Evolutionary conservation across 768 basidiomycete genomes (phyloP).

Genomic region (Postia placenta): DNA sequence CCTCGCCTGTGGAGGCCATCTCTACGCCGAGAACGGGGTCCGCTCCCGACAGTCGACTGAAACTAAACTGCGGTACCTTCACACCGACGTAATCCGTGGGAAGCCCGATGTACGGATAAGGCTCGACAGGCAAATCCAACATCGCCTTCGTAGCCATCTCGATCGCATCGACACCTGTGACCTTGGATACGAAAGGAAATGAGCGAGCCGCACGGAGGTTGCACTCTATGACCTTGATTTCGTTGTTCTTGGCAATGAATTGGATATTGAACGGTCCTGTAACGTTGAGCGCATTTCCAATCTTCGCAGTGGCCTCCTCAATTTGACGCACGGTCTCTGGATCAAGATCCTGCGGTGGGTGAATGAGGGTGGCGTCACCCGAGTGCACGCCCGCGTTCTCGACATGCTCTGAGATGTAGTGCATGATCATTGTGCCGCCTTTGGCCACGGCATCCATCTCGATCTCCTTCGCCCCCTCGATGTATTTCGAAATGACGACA

Average conservation of each 20-base stretch:
- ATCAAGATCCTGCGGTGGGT: conserved; percentile 97
- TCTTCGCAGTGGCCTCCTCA: conserved; percentile 95
- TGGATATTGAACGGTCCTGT: conserved; percentile 99
- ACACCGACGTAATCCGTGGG: conserved; percentile 95
- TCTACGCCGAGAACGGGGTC: conserved; percentile 98
- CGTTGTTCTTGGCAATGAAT: conserved; percentile 99
- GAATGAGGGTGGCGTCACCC: conserved; percentile 96
- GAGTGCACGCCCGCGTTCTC: conserved; percentile 99
- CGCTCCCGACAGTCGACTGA: conserved; percentile 92
- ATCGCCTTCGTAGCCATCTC: conserved; percentile 99
- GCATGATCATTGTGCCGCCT: conserved; percentile 98
- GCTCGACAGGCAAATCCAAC: conserved; percentile 82
- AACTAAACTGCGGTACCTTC: conserved; percentile 99
- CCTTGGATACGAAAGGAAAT: conserved; percentile 98
- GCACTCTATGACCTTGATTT: conserved; percentile 99
- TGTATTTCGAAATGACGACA: conserved; percentile 98
- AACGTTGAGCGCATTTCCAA: conserved; percentile 95
- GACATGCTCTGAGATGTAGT: conserved; percentile 98
- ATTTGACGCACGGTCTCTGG: conserved; percentile 95
- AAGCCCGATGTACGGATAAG: conserved; percentile 85
- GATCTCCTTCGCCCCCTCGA: conserved; percentile 99
- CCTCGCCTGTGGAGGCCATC: conserved; percentile 99
- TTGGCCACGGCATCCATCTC: conserved; percentile 99
- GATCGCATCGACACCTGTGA: conserved; percentile 95
- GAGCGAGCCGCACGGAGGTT: conserved; percentile 96